Base-by-base conservation (phyloP, 2,329 filamentous ascomycete genomes). In the Penicillium capsulatum region DNA sequence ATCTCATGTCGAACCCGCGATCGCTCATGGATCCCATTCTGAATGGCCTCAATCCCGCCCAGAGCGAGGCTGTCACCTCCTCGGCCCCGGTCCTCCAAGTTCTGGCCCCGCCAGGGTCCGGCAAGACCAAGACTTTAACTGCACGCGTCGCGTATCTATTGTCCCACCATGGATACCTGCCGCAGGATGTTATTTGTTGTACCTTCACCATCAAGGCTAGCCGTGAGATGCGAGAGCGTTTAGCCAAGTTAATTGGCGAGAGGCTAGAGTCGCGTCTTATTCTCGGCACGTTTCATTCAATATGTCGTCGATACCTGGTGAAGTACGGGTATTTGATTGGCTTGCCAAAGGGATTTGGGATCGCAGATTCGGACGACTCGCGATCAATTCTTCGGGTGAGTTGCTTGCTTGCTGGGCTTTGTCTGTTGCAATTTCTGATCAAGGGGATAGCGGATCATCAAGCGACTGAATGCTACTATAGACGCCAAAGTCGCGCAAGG, bases 131-230 rank as follows among this genome's bases (percentile, higher is more conserved):
- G 65, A 97, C 92, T 1, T 74, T 98, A 38, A 95, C 90, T 0
- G 87, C 90, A 31, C 84, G 92, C 47, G 88, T 96, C 42, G 90
- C 90, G 54, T 94, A 91, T 74, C 79, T 96, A 19, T 77, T 96
- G 38, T 78, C 83, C 35, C 74, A 84, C 54, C 70, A 79, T 53
- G 79, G 82, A 29, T 79, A 87, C 53, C 77, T 80, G 40, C 91
- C 91, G 57, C 81, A 85, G 69, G 88, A 96, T 68, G 81, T 97
- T 55, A 82, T 98, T 44, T 91, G 96, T 44, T 92, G 91, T 46
- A 97, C 91, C 0, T 98, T 98, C 60, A 98, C 92, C 2, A 89
- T 95, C 63, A 97, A 97, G 64, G 90, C 92, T 1, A 87, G 90
- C 13, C 79, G 76, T 13, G 91, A 97, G 69, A 98, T 98, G 91